These are phyloP conservation scores for Heimioporus punctisporus DNA, from an alignment of 1,284 basidiomycete species.

Conservation along the genomic window DNA sequence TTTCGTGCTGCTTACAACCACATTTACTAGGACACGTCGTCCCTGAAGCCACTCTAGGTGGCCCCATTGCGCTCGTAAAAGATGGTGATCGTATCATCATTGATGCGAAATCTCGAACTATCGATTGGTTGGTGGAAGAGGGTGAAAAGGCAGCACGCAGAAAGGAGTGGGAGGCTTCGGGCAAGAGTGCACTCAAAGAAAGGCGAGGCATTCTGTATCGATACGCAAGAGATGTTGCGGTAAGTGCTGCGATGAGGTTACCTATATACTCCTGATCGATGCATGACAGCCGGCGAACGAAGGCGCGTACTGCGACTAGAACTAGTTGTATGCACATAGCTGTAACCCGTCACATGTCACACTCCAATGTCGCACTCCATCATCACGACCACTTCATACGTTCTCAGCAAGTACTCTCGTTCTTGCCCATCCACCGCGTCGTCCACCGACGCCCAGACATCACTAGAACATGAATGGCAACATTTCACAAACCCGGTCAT, in stretches of 20 bases:
- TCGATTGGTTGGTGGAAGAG: conserved; percentile 84
- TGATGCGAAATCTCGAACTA: conserved; percentile 77
- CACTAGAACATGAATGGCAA: conserved; percentile 61
- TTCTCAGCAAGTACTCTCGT: conserved; percentile 67
- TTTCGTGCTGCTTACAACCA: not conserved
- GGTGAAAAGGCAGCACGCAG: conserved; percentile 76
- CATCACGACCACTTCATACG: conserved; percentile 55
- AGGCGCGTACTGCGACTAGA: conserved; percentile 77
- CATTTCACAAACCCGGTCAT: conserved; percentile 74
- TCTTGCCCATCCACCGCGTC: conserved; percentile 44
- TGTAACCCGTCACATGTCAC: too few relatives aligned
- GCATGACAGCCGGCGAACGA: conserved; percentile 65
- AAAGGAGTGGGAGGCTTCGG: conserved; percentile 71
- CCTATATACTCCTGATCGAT: conserved; percentile 10
- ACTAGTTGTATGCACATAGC: too few relatives aligned
- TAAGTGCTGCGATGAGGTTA: conserved; percentile 41
- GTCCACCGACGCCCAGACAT: conserved; percentile 17
- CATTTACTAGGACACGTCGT: conserved; percentile 77
- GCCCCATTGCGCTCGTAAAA: conserved; percentile 93
- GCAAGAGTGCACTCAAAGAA: conserved; percentile 68
- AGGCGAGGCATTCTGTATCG: conserved; percentile 72
- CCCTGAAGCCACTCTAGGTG: conserved; percentile 92
- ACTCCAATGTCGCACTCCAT: conserved; percentile 54
- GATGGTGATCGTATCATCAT: conserved; percentile 92
- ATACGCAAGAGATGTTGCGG: conserved; percentile 82